Conservation (phyloP, 225 moss, liverwort and hornwort genomes). For the Neckera pumila region DNA sequence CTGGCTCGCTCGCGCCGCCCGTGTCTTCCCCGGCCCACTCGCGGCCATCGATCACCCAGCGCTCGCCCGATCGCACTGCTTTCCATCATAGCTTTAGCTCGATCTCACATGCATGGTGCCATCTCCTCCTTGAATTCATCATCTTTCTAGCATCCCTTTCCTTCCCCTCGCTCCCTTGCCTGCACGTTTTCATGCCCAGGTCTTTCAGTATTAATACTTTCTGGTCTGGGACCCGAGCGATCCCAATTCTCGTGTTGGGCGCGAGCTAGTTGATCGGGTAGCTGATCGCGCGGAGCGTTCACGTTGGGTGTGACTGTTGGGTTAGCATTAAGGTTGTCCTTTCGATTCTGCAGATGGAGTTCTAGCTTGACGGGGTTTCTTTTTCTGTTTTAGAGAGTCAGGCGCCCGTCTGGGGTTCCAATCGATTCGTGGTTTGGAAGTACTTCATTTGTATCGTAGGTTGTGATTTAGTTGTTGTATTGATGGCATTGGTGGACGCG, state of each 20-base stretch:
- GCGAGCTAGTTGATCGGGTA: not conserved
- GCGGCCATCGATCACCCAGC: not conserved
- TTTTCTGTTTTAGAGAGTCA: not conserved
- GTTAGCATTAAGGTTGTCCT: not conserved
- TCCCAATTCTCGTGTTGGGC: not conserved
- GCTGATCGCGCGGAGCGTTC: not conserved
- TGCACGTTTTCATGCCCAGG: not conserved
- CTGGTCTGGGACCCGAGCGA: not conserved
- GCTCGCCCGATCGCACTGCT: not conserved
- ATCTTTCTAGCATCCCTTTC: not conserved
- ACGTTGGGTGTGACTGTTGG: not conserved
- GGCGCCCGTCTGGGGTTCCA: not conserved
- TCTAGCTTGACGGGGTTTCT: not conserved
- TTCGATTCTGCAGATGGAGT: no score
- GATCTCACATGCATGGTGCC: not conserved
- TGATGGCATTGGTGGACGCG: conserved; percentile 18
- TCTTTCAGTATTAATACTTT: not conserved
- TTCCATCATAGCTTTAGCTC: not conserved
- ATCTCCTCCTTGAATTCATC: not conserved
- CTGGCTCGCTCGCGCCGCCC: not conserved
- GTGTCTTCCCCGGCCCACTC: not conserved
- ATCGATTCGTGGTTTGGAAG: not conserved
- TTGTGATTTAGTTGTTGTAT: not conserved
- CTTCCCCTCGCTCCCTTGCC: not conserved
- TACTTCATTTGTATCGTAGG: not conserved